Conservation (phyloP, 345 rosid genomes). For the Firmiana major region DNA sequence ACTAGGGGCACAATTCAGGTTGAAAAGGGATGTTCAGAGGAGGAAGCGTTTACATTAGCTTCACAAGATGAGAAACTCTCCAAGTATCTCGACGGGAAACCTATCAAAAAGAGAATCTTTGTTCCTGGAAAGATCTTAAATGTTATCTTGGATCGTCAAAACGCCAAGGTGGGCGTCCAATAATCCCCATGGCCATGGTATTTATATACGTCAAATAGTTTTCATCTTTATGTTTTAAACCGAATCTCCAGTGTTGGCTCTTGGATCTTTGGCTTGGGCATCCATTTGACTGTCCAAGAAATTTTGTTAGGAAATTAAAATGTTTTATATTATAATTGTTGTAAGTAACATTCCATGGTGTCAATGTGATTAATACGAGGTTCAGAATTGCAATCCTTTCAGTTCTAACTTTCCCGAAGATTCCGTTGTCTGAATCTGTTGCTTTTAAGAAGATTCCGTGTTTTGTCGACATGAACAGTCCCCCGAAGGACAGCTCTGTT, state of each 20-base stretch:
- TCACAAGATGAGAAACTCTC: constrained; percentile 50
- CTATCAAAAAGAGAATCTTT: constrained; percentile 67
- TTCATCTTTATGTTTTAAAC: not conserved
- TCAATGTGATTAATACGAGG: too few relatives aligned
- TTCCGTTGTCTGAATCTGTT: not conserved
- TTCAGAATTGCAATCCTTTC: too few relatives aligned
- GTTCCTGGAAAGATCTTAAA: constrained; percentile 90
- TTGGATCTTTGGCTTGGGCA: too few relatives aligned
- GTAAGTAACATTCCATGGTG: not conserved
- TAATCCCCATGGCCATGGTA: constrained; percentile 4
- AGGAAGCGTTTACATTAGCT: constrained; percentile 71
- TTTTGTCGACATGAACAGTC: too few relatives aligned
- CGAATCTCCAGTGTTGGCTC: too few relatives aligned
- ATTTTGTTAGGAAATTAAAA: too few relatives aligned
- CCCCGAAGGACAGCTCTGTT: too few relatives aligned
- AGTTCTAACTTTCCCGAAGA: too few relatives aligned
- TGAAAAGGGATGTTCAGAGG: constrained; percentile 85
- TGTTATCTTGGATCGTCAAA: constrained; percentile 32
- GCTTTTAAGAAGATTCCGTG: not conserved
- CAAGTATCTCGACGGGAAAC: constrained; percentile 56
- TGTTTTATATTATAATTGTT: not conserved
- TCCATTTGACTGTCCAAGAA: too few relatives aligned
- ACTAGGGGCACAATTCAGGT: constrained; percentile 85
- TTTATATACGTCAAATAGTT: too few relatives aligned
- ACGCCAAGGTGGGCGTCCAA: not conserved